Base-by-base conservation (phyloP, 148 eudicot species). In the Drosera capensis region DNA sequence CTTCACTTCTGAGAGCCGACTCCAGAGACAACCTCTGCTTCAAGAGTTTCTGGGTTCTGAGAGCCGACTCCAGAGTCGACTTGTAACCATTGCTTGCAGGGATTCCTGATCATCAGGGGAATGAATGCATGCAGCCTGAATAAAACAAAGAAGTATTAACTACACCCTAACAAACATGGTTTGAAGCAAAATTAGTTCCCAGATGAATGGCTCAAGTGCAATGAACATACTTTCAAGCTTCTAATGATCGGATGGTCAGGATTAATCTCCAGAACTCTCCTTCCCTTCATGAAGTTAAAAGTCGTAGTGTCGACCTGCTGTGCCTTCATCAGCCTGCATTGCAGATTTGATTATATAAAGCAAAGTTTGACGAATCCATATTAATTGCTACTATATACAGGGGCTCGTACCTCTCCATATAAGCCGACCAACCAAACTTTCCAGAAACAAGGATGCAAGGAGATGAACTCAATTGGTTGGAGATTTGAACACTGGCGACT, bases 381-480 rank as follows among this genome's bases (percentile, higher is more conserved):
- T n/a, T n/a, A n/a, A n/a, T n/a, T n/a, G n/a, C n/a, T n/a, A n/a
- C n/a, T n/a, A n/a, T n/a, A n/a, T n/a, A 35, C 20, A 39, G 17
- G 1, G 1, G n/a, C 16, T 43, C 11, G n/a, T 60, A 90, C 99
- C 99, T 90, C 61, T 90, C 99, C 99, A 90, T 90, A 65, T 85
- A 82, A 80, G n/a, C n/a, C n/a, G n/a, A n/a, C n/a, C n/a, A n/a
- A 55, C 99, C 99, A 65, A 78, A 81, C 66, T 67, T 80, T 15
- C 85, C 99, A 14, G 99, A 71, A 16, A 68, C 95, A 55, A 90
- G 93, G 56, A 85, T 95, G 60, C 99, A 90, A 37, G 99, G 99
- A 9, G 99, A 90, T 30, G 88, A 30, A 48, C 93, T 90, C 44
- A 90, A 62, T 13, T 95, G 95, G 30, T 68, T 70, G 8, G 99